Evolutionary conservation across 805 yeast species (phyloP).

Genomic region (Millerago galiae): DNA sequence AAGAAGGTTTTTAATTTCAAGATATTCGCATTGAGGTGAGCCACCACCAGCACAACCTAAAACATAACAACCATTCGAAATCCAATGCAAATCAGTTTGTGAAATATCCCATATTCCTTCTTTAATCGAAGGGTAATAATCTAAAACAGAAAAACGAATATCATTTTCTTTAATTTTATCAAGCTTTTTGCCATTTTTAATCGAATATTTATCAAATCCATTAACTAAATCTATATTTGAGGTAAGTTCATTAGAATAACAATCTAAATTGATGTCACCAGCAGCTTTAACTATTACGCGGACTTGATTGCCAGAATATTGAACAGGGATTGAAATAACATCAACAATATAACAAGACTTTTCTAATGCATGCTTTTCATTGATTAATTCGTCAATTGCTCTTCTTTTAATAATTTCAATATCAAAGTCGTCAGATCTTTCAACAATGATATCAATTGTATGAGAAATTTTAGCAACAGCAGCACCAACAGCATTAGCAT

Average conservation of each 20-base stretch:
- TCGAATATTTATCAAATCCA: not conserved
- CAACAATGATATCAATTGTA: not conserved
- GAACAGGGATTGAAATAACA: constrained; percentile 15
- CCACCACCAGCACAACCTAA: constrained; percentile 47
- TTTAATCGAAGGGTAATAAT: constrained; percentile 27
- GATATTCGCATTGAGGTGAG: constrained; percentile 32
- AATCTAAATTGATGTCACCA: constrained; percentile 6
- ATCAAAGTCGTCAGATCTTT: constrained; percentile 1
- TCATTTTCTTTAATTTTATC: not conserved
- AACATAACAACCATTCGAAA: constrained; percentile 36
- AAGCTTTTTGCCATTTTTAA: not conserved
- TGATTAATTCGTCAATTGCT: constrained; percentile 13
- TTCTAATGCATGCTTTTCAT: constrained; percentile 8
- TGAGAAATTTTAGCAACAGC: constrained; percentile 39
- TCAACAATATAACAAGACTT: constrained; percentile 16
- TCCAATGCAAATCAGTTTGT: constrained; percentile 32
- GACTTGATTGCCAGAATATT: constrained; percentile 14
- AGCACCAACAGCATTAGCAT: constrained; percentile 47
- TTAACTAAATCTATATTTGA: not conserved
- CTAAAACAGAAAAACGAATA: constrained; percentile 1
- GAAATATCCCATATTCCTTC: constrained; percentile 33
- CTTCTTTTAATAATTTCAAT: constrained; percentile 7
- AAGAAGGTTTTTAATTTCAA: constrained; percentile 28
- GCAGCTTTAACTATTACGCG: constrained; percentile 17
- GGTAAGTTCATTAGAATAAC: too few species aligned